Evolutionary conservation across 805 yeast species (phyloP).

Genomic region (Starmerella vitae): DNA sequence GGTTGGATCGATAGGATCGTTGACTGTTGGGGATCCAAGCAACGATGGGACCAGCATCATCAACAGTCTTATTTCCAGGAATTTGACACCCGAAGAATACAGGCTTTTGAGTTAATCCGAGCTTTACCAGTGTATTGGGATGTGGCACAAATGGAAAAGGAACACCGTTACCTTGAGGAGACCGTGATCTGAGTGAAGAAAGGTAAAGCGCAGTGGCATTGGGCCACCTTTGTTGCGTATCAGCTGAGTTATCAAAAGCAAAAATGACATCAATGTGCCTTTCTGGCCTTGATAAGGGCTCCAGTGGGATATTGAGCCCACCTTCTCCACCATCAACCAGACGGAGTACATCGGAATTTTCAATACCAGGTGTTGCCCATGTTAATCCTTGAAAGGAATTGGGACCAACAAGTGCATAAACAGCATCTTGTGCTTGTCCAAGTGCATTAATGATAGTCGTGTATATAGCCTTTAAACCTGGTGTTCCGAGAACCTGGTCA

Average conservation of each 20-base stretch:
- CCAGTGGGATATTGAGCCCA: constrained; percentile 54
- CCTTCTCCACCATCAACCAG: constrained; percentile 76
- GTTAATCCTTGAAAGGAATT: constrained; percentile 46
- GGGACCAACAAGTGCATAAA: constrained; percentile 52
- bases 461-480: constrained; percentile 31
- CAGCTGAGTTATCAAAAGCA: constrained; percentile 31
- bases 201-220: constrained; percentile 27
- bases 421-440: constrained; percentile 27
- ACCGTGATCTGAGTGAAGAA: constrained; percentile 19
- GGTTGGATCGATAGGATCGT: constrained; percentile 44
- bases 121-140: constrained; percentile 34
- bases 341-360: constrained; percentile 30
- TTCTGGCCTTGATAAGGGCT: constrained; percentile 47
- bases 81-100: constrained; percentile 73
- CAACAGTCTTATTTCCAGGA: constrained; percentile 28
- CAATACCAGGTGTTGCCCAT: constrained; percentile 1
- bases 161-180: constrained; percentile 14
- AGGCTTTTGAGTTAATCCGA: constrained; percentile 38
- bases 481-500: constrained; percentile 30
- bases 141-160: constrained; percentile 16
- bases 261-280: constrained; percentile 50
- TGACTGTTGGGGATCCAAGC: constrained; percentile 58
- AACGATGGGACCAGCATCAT: constrained; percentile 48
- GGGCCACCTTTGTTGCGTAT: constrained; percentile 27
- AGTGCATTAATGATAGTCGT: neutral